Evolutionary conservation across 495 filamentous ascomycete species (phyloP), one percentile per base, ranked within the genome.

Genomic region (Melanomma pulvis-pyrius): DNA sequence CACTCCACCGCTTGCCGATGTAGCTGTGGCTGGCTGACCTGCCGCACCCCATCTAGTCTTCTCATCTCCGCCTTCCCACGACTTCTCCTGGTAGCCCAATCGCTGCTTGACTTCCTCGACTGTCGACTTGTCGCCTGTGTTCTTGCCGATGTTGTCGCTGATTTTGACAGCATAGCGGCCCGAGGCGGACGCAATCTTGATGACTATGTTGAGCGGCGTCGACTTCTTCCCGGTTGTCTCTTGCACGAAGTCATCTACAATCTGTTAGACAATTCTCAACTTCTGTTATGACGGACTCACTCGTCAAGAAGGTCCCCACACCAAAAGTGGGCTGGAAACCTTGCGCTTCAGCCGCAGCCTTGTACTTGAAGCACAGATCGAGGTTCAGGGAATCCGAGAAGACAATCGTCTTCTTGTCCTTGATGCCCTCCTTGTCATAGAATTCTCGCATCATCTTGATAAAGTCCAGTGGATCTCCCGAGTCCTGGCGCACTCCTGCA

Each of bases 311-410:
- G 0, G 94, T 98, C 1, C 94, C 94, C 19, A 98, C 88, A 32
- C 94, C 94, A 78, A 98, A 98, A 0, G 86, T 88, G 21, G 92
- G 87, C 48, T 84, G 83, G 75, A 98, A 92, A 46, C 90, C 89
- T 7, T 88, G 86, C 44, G 87, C 84, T 53, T 96, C 92, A 1
- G 92, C 87, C 46, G 88, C 84, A 29, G 83, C 74, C 79, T 92
- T 93, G 78, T 98, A 98, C 75, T 94, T 86, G 26, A 97, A 77
- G 74, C 96, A 98, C 44, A 87, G 86, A 17, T 97, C 92, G 60
- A 97, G 90, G 70, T 97, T 87, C 36, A 98, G 79, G 6, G 91
- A 94, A 77, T 98, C 94, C 2, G 94, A 98, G 75, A 98, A 98
- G n/a, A 98, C 94, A 48, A 98, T 89, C 0, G 85, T 90, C 82